Conservation (phyloP, 1,139 yeast genomes). For the Meyerozyma sp. region DNA sequence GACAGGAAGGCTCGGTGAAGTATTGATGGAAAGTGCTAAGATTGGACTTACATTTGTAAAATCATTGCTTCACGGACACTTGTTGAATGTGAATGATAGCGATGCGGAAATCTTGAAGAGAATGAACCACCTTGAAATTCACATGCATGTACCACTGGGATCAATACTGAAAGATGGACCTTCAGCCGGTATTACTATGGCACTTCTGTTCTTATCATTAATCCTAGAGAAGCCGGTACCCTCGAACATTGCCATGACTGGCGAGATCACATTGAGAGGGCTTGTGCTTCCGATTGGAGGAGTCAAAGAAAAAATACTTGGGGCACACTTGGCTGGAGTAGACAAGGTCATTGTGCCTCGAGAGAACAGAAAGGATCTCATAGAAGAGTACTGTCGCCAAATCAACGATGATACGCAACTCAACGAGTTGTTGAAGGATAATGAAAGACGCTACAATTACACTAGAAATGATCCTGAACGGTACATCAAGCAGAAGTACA, state of each 20-base stretch:
- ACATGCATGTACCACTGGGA: constrained; percentile 87
- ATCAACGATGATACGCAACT: constrained; percentile 9
- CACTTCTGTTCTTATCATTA: constrained; percentile 70
- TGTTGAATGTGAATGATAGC: constrained; percentile 22
- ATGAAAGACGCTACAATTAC: constrained; percentile 22
- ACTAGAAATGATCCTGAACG: constrained; percentile 40
- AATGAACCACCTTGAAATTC: constrained; percentile 57
- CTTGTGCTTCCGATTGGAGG: constrained; percentile 89
- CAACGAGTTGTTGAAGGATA: constrained; percentile 35
- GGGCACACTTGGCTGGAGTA: constrained; percentile 72
- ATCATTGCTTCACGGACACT: constrained; percentile 42
- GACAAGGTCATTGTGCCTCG: constrained; percentile 64
- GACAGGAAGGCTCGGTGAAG: constrained; percentile 84
- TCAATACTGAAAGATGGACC: constrained; percentile 91
- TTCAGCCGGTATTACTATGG: constrained; percentile 89
- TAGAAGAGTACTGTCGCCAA: constrained; percentile 42
- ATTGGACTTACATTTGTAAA: constrained; percentile 74
- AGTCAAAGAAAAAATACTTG: constrained; percentile 74
- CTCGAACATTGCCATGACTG: constrained; percentile 80
- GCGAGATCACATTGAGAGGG: constrained; percentile 85
- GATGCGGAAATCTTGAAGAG: constrained; percentile 26
- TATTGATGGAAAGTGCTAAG: constrained; percentile 75
- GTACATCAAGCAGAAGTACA: constrained; percentile 45
- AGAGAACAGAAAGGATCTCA: constrained; percentile 65
- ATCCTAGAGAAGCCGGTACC: constrained; percentile 66